phyloP scores from a whole-genome alignment of 768 basidiomycete genomes.

The Dioszegia hungarica region DNA sequence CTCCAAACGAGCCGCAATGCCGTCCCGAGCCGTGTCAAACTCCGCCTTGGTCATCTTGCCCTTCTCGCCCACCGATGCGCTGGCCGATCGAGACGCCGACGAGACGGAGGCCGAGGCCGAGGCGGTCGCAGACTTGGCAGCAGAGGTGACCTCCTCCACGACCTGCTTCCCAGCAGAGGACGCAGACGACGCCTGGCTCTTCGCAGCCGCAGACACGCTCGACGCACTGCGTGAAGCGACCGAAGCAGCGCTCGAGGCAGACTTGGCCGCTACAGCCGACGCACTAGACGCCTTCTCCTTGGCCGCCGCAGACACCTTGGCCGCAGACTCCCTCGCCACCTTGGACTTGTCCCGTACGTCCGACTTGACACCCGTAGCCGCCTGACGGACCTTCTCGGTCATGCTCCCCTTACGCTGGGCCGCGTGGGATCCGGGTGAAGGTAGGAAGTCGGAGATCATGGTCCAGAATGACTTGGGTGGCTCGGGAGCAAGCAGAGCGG shows the following conservation, averaged over 20 bases:
- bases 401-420: constrained; percentile 26
- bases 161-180: neutral
- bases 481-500: constrained; percentile 8
- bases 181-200: neutral
- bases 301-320: neutral
- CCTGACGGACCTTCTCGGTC: constrained; percentile 19
- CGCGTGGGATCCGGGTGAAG: constrained; percentile 17
- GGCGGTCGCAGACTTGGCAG: neutral
- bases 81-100: neutral
- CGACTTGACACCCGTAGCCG: constrained; percentile 1
- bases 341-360: neutral
- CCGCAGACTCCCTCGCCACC: neutral
- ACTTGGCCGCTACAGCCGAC: neutral
- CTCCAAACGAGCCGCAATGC: constrained; percentile 18
- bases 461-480: constrained; percentile 28
- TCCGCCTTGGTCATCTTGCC: constrained; percentile 7
- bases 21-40: constrained; percentile 12
- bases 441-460: constrained; percentile 37
- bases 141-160: neutral
- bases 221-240: constrained; percentile 1
- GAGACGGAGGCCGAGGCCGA: neutral
- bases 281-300: constrained; percentile 1
- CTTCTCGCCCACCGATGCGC: neutral
- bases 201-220: neutral
- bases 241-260: constrained; percentile 5